Percentiles rank a stretch among this genome's conserved stretches.
Conservation (phyloP, 176 grass and related monocot species). For the Rhynchospora breviuscula region DNA sequence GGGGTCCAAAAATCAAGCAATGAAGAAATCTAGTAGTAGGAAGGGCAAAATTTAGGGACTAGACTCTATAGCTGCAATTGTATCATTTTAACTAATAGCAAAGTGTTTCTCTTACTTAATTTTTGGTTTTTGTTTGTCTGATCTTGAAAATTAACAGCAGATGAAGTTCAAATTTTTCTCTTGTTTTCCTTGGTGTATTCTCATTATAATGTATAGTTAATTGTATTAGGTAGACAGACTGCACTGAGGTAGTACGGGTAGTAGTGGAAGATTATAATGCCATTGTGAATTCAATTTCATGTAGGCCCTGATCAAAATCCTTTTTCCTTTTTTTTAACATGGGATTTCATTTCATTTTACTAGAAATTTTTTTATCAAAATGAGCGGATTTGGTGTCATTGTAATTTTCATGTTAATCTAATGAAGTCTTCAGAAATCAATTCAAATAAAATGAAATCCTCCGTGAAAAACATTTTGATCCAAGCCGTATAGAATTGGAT, state of each 20-base stretch:
- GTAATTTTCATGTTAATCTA: too few relatives aligned
- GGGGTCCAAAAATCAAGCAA: slow-evolving; percentile 54
- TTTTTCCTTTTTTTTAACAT: too few relatives aligned
- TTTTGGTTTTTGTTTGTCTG: not conserved
- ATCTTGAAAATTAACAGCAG: not conserved
- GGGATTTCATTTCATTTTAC: too few relatives aligned
- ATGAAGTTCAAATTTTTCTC: not conserved
- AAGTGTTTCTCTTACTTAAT: not conserved
- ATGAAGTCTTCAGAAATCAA: too few relatives aligned
- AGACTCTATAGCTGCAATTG: not conserved
- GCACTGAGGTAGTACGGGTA: not conserved
- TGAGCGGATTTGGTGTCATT: too few relatives aligned
- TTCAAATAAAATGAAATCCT: too few relatives aligned
- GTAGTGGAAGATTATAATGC: not conserved
- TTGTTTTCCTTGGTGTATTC: not conserved
- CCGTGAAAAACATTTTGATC: too few relatives aligned
- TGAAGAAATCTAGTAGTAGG: slow-evolving; percentile 56
- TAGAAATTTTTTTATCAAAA: too few relatives aligned
- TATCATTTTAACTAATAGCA: slow-evolving; percentile 3
- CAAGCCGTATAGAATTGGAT: too few relatives aligned
- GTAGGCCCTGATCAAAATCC: not conserved
- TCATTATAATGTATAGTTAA: slow-evolving; percentile 14
- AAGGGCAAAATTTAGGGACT: slow-evolving; percentile 42
- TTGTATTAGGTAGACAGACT: not conserved
- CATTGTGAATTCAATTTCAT: not conserved